Percentiles rank a stretch among this genome's conserved stretches.
phyloP scores from a whole-genome alignment of 2,329 filamentous ascomycete species.

The Cladorrhinum sp. region DNA sequence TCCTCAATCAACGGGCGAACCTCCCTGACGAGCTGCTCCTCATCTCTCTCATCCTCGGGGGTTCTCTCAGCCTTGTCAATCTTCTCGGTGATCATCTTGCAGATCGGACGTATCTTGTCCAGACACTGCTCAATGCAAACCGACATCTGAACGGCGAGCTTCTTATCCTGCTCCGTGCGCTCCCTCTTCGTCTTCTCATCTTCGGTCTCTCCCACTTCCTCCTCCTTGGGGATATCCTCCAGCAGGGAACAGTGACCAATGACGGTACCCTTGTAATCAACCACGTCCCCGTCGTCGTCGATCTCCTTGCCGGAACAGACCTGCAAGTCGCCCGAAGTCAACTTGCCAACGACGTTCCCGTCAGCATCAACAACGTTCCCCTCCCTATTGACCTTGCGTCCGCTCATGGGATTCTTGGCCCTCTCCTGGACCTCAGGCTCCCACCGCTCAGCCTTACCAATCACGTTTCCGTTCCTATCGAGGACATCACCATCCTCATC shows the following conservation, averaged over 20 bases:
- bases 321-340: constrained; percentile 64
- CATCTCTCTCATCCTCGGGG: constrained; percentile 82
- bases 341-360: constrained; percentile 61
- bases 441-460: constrained; percentile 60
- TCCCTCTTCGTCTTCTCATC: constrained; percentile 57
- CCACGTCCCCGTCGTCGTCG: constrained; percentile 68
- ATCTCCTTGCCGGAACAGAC: constrained; percentile 67
- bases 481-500: constrained; percentile 81
- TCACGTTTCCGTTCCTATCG: constrained; percentile 66
- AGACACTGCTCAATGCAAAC: constrained; percentile 72
- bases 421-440: constrained; percentile 52
- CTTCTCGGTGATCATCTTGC: constrained; percentile 80
- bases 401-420: constrained; percentile 50
- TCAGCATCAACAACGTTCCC: constrained; percentile 58
- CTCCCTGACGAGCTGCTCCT: constrained; percentile 81
- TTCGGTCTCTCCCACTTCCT: constrained; percentile 54
- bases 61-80: constrained; percentile 78
- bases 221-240: constrained; percentile 51
- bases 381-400: constrained; percentile 55
- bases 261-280: constrained; percentile 64
- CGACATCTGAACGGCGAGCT: constrained; percentile 75
- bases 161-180: constrained; percentile 62
- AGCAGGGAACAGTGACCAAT: constrained; percentile 68
- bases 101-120: constrained; percentile 79
- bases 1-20: constrained; percentile 89